These are phyloP conservation scores for Xylariaceae sp. DNA, from an alignment of 2,329 filamentous ascomycete species.

Conservation along the genomic window DNA sequence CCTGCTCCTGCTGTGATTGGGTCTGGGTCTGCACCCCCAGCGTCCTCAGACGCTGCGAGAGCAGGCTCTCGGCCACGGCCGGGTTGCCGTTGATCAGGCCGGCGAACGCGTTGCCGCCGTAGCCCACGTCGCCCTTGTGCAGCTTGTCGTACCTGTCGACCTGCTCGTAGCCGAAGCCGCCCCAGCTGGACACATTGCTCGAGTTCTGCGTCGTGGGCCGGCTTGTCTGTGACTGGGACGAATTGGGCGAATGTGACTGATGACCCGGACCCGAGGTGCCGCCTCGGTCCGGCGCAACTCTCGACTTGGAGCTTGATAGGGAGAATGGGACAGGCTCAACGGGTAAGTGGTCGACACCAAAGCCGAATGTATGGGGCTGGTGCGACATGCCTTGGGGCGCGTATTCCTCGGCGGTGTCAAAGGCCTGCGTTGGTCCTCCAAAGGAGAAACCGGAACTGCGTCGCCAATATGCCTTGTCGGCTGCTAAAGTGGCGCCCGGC, in stretches of 20 bases:
- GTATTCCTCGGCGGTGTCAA: slow-evolving; percentile 29
- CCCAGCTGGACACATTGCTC: slow-evolving; percentile 17
- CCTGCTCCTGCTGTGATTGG: background rate
- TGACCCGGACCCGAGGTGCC: too few species aligned
- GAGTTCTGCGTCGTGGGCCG: slow-evolving; percentile 29
- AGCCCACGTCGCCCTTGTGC: slow-evolving; percentile 55
- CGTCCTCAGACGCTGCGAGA: slow-evolving; percentile 61
- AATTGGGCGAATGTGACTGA: slow-evolving; percentile 14
- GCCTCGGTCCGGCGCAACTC: slow-evolving; percentile 25
- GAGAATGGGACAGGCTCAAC: slow-evolving; percentile 47
- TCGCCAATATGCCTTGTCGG: slow-evolving; percentile 52
- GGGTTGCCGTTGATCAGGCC: slow-evolving; percentile 29
- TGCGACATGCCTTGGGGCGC: slow-evolving; percentile 12
- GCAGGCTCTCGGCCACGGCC: slow-evolving; percentile 53
- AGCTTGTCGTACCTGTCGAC: slow-evolving; percentile 57
- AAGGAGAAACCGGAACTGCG: slow-evolving; percentile 46
- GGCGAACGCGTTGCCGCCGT: slow-evolving; percentile 49
- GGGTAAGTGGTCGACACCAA: slow-evolving; percentile 26
- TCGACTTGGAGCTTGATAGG: slow-evolving; percentile 24
- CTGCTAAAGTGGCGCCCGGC: slow-evolving; percentile 42
- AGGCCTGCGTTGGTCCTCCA: slow-evolving; percentile 21
- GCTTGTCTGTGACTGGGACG: slow-evolving; percentile 11
- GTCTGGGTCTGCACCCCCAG: slow-evolving; percentile 40
- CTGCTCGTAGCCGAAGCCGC: slow-evolving; percentile 9
- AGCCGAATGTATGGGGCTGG: slow-evolving; percentile 18